Evolutionary conservation across 2,329 filamentous ascomycete genomes (phyloP), one percentile per base, ranked within the genome.

Genomic region (Cordyceps tenuipes): DNA sequence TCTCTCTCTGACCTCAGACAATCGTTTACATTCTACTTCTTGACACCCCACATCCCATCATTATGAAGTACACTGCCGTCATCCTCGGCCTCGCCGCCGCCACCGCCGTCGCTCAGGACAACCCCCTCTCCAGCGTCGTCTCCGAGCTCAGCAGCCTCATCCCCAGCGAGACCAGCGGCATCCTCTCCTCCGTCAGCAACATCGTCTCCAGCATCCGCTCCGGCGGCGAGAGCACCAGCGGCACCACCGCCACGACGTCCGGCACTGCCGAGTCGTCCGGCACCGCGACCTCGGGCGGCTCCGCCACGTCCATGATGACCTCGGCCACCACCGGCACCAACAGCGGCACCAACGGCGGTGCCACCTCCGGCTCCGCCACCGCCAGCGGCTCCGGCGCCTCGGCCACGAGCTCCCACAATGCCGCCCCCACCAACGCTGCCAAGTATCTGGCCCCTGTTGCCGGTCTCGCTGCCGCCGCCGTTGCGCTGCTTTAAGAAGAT

Each of bases 51-150:
- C 46, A 31, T 7, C 15, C 17, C 44, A 15, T 47, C 61, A 62
- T 39, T 26, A 62, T 62, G 61, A 62, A 59, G 47, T 49, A 41
- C 57, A 56, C 56, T 19, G 21, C 57, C 26, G 49, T 56, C 54
- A 15, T 60, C 19, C 44, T 62, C 29, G 61, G 50, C 57, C 52
- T 62, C 31, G 57, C 61, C 17, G 46, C 57, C 57, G 53, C 57
- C 31, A 41, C 34, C 41, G 6, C 34, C 48, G 6, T 51, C 61
- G 61, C 61, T 17, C 57, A 59, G 51, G 43, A 34, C 31, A 44
- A 44, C 29, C 31, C 31, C 47, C 34, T 52, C 49, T 34, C 54
- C 21, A 55, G 48, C 55, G 5, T 43, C 44, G 31, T 46, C 21
- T 23, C 46, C 19, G 21, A 17, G 8, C 15, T 41, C 31, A 46